These are phyloP conservation scores for Dictyophora rubrovolvata DNA, from an alignment of 768 basidiomycete species.

Conservation along the genomic window DNA sequence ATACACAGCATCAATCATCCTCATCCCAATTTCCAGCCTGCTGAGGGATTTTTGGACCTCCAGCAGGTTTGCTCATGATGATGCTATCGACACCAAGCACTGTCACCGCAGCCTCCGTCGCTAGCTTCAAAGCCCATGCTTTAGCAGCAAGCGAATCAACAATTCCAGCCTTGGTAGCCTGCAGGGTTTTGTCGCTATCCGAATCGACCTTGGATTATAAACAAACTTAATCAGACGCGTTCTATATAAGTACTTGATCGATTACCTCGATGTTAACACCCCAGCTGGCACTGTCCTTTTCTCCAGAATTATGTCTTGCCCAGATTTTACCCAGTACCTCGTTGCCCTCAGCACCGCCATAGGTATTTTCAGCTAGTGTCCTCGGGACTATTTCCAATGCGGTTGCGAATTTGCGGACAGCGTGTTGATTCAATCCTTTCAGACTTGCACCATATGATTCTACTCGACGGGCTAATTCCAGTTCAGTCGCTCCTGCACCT, in stretches of 20 bases:
- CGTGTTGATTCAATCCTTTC: conserved; percentile 88
- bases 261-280: conserved; percentile 84
- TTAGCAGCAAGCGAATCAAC: conserved; percentile 86
- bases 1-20: conserved; percentile 25
- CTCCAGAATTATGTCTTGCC: conserved; percentile 68
- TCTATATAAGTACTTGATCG: background rate
- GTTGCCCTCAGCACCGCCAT: conserved; percentile 85
- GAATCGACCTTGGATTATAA: conserved; percentile 44
- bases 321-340: conserved; percentile 83
- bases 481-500: conserved; percentile 89
- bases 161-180: conserved; percentile 53
- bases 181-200: conserved; percentile 58
- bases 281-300: conserved; percentile 60
- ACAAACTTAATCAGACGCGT: background rate
- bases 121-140: conserved; percentile 82
- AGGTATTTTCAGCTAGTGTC: conserved; percentile 90
- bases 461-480: conserved; percentile 81
- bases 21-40: conserved; percentile 85
- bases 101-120: conserved; percentile 82
- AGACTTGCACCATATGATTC: conserved; percentile 81
- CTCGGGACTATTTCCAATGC: conserved; percentile 89
- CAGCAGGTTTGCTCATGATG: conserved; percentile 92
- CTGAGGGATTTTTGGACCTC: conserved; percentile 80
- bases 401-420: conserved; percentile 78
- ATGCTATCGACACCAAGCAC: conserved; percentile 95